Evolutionary conservation across 345 rosid species (phyloP), one percentile per base, ranked within the genome.

Genomic region (Carallia pectinifolia): DNA sequence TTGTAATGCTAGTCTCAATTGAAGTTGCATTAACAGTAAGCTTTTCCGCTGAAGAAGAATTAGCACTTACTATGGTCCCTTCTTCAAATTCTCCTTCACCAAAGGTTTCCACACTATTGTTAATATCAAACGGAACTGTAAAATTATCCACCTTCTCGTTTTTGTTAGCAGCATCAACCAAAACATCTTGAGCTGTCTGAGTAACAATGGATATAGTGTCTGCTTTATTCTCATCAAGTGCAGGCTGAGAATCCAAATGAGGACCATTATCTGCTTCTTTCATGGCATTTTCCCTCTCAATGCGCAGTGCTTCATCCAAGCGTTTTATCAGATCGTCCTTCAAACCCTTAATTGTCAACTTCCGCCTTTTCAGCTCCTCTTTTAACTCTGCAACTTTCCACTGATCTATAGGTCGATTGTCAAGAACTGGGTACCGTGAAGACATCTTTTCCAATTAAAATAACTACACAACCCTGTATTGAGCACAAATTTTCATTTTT

Each of bases 321-420:
- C 97, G 92, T 80, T 58, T 92, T 61, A 95, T 81, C 87, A 95
- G 72, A 54, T 96, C 98, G 53, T 87, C 93, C 84, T 96, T 96
- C 85, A 92, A 82, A 65, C 99, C 98, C 70, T 76, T 83, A 19
- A 83, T 84, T 34, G 82, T 73, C 77, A 92, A 71, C 58, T 79
- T 89, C 71, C 99, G 75, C 79, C 75, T 85, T 71, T 84, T 96
- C 56, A 96, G 97, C 87, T 96, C 99, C 71, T 96, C 99, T 73
- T 89, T 96, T 79, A 96, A 77, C 83, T 90, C 98, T 0, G 87
- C 84, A 70, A 96, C 99, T 88, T 87, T 96, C 95, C 89, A 90
- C 76, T 92, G 92, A 75, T 92, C 97, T 77, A 96, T 86, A 62
- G 97, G 96, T 40, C 86, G 76, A 74, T 86, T 83, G 71, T 82